These are phyloP conservation scores for Ceratobasidium sp. DNA, from an alignment of 1,284 basidiomycete species.

Conservation along the genomic window DNA sequence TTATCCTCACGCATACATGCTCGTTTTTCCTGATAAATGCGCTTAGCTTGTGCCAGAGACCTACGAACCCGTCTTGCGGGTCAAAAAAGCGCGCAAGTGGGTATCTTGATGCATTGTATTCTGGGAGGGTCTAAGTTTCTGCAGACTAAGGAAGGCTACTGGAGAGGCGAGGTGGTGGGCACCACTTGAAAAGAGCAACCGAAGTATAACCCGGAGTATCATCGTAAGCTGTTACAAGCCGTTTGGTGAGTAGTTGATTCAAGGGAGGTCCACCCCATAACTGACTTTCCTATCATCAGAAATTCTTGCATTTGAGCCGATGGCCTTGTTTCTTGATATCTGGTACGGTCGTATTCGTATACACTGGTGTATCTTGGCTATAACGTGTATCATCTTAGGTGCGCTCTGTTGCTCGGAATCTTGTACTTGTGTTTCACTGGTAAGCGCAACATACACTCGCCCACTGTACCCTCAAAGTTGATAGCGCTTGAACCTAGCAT, in stretches of 20 bases:
- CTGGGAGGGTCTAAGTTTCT: neutral
- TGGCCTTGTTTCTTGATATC: conserved; percentile 77
- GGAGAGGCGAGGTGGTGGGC: conserved; percentile 69
- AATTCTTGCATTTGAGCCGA: conserved; percentile 75
- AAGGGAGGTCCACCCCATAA: conserved; percentile 10
- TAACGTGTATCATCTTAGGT: conserved; percentile 64
- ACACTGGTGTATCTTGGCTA: conserved; percentile 73
- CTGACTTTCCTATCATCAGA: conserved; percentile 60
- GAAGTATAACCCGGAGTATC: conserved; percentile 64
- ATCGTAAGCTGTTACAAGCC: conserved; percentile 72
- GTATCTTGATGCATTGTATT: conserved; percentile 46
- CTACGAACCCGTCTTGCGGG: conserved; percentile 74
- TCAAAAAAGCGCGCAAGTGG: conserved; percentile 64
- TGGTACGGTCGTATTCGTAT: conserved; percentile 56
- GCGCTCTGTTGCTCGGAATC: conserved; percentile 76
- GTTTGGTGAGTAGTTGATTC: conserved; percentile 69
- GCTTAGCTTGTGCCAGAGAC: conserved; percentile 78
- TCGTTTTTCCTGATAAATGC: neutral
- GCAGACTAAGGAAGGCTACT: conserved; percentile 63
- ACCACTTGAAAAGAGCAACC: conserved; percentile 66
- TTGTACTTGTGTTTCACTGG: conserved; percentile 66
- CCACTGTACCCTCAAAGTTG: conserved; percentile 61
- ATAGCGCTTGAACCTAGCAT: conserved; percentile 61
- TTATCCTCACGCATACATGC: neutral
- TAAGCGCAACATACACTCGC: neutral